These are phyloP conservation scores for Verticillium dahliae DNA, from an alignment of 2,329 filamentous ascomycete species.

Conservation along the genomic window DNA sequence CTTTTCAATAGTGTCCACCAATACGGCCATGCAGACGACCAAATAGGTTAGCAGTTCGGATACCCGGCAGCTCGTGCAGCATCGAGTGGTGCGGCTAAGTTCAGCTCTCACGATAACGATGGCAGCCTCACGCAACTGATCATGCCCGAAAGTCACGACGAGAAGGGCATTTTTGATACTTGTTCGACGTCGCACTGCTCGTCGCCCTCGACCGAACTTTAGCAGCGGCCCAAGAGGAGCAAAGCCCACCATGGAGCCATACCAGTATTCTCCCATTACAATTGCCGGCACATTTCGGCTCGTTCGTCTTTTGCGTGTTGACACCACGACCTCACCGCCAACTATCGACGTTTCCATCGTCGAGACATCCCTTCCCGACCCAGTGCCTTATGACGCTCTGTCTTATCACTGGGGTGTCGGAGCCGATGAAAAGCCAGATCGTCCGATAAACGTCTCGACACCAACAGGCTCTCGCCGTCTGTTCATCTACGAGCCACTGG, in stretches of 20 bases:
- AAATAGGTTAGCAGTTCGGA: not conserved
- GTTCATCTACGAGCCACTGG: constrained; percentile 20
- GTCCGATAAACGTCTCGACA: constrained; percentile 16
- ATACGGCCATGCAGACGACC: not conserved
- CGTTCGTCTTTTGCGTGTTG: not conserved
- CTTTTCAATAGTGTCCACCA: not conserved
- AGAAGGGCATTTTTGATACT: too few species aligned
- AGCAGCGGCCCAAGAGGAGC: too few species aligned
- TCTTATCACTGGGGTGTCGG: not conserved
- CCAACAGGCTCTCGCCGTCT: constrained; percentile 8
- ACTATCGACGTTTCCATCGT: not conserved
- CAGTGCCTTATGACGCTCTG: not conserved
- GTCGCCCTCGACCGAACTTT: too few species aligned
- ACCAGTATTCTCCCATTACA: not conserved
- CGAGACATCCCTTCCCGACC: not conserved
- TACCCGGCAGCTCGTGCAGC: not conserved
- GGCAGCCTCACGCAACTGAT: not conserved
- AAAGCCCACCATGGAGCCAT: not conserved
- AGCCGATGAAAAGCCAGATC: not conserved
- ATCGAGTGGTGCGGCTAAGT: not conserved
- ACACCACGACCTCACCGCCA: not conserved
- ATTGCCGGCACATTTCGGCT: not conserved
- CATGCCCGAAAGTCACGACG: not conserved
- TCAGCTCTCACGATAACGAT: not conserved
- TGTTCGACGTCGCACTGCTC: too few species aligned